A percentile compares a stretch with the other conserved stretches of the same genome.
Evolutionary conservation across 768 basidiomycete genomes (phyloP).

Genomic region (Naganishia onofrii): DNA sequence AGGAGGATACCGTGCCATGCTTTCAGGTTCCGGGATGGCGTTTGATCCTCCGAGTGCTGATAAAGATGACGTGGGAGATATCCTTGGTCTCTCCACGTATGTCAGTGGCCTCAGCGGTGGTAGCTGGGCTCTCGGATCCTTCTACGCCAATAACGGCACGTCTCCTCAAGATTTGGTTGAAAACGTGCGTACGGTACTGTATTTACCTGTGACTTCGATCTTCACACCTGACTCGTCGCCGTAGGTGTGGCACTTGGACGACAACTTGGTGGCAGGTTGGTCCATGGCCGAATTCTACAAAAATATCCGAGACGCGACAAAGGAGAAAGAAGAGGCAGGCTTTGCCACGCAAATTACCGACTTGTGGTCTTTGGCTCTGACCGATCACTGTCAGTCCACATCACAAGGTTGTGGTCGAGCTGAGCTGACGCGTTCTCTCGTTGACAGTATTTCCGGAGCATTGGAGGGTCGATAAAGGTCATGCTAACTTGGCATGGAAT

Average conservation of each 20-base stretch:
- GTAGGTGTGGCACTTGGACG: slow-evolving; percentile 34
- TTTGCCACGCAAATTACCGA: no score
- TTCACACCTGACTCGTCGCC: slow-evolving; percentile 39
- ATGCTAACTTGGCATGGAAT: no score
- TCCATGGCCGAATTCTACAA: no score
- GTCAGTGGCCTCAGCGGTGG: slow-evolving; percentile 59
- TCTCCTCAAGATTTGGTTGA: slow-evolving; percentile 40
- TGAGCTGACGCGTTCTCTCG: no score
- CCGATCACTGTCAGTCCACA: no score
- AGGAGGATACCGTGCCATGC: slow-evolving; percentile 67
- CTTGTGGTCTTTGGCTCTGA: no score
- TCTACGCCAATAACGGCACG: slow-evolving; percentile 52
- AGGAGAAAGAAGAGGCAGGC: no score
- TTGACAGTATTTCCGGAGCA: no score
- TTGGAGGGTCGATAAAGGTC: no score
- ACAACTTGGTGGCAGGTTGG: no score
- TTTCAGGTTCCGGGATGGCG: slow-evolving; percentile 59
- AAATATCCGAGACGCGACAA: no score
- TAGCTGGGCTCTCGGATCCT: slow-evolving; percentile 54
- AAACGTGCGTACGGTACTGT: slow-evolving; percentile 48
- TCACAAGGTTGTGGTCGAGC: no score
- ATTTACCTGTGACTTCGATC: slow-evolving; percentile 29
- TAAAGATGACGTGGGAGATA: slow-evolving; percentile 1
- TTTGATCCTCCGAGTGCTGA: neutral
- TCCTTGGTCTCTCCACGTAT: slow-evolving; percentile 70